Percentiles rank a stretch among this genome's conserved stretches.
These are phyloP conservation scores for Globisporangium solare DNA, from an alignment of 352 stramenopile genomes.

Conservation along the genomic window DNA sequence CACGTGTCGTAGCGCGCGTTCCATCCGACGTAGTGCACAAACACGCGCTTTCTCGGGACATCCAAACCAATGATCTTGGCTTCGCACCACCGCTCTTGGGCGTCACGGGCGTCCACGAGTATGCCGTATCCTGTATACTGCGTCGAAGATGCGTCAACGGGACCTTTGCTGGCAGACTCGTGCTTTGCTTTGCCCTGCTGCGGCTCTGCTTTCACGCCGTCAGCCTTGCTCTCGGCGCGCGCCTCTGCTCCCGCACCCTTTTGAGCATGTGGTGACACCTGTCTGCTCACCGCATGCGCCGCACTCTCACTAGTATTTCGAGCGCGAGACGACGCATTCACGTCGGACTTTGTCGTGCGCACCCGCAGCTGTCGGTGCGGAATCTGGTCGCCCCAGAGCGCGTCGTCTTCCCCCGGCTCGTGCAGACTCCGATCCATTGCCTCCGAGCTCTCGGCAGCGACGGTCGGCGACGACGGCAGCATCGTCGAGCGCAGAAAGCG, in stretches of 20 bases:
- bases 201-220: not conserved
- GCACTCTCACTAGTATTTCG: too few species aligned
- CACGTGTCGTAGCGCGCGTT: slow-evolving; percentile 71
- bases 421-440: too few species aligned
- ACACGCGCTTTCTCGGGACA: slow-evolving; percentile 25
- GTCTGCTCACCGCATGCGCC: too few species aligned
- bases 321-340: too few species aligned
- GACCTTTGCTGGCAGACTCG: not conserved
- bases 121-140: slow-evolving; percentile 34
- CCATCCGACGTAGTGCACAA: slow-evolving; percentile 76
- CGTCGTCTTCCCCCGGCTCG: too few species aligned
- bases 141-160: not conserved
- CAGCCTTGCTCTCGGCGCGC: too few species aligned
- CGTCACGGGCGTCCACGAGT: slow-evolving; percentile 57
- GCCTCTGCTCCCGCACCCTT: too few species aligned
- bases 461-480: not conserved
- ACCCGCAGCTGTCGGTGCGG: slow-evolving; percentile 6
- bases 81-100: slow-evolving; percentile 51
- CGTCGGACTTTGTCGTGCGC: not conserved
- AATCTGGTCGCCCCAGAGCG: not conserved
- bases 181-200: not conserved
- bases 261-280: too few species aligned
- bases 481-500: slow-evolving; percentile 59
- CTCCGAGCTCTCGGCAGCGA: too few species aligned
- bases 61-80: slow-evolving; percentile 55